Conservation (phyloP, 1,284 basidiomycete genomes). For the Omphalotus olearius region DNA sequence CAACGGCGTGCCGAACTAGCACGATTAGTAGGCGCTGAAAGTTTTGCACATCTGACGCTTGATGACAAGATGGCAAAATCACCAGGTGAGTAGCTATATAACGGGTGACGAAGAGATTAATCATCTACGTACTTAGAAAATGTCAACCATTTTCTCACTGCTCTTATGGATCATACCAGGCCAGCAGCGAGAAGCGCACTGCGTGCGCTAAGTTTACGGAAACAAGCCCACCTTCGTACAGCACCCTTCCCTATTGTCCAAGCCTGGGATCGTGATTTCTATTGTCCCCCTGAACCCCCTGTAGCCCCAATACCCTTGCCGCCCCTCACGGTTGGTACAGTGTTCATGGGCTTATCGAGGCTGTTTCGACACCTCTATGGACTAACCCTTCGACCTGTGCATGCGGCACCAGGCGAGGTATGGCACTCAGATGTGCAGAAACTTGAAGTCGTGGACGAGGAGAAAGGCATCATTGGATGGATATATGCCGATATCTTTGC, state of each 20-base stretch:
- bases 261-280: constrained; percentile 93
- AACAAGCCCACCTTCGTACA: constrained; percentile 63
- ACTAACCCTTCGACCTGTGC: constrained; percentile 71
- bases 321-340: constrained; percentile 75
- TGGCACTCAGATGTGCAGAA: constrained; percentile 91
- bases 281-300: constrained; percentile 73
- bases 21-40: constrained; percentile 74
- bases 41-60: constrained; percentile 81
- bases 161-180: constrained; percentile 72
- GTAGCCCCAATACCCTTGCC: constrained; percentile 69
- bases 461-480: constrained; percentile 83
- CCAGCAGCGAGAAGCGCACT: constrained; percentile 75
- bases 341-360: constrained; percentile 83
- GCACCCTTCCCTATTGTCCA: constrained; percentile 63
- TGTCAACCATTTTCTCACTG: constrained; percentile 78
- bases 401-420: constrained; percentile 71
- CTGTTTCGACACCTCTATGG: constrained; percentile 88
- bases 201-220: constrained; percentile 65
- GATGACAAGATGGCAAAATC: constrained; percentile 94
- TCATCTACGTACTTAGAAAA: constrained; percentile 50
- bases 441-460: constrained; percentile 89
- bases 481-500: constrained; percentile 94
- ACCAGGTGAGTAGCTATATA: constrained; percentile 50
- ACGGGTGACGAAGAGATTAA: constrained; percentile 9
- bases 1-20: constrained; percentile 77